A percentile compares a stretch with the other conserved stretches of the same genome.
These are phyloP conservation scores for Candida manassasensis DNA, from an alignment of 805 yeast genomes.

Conservation along the genomic window DNA sequence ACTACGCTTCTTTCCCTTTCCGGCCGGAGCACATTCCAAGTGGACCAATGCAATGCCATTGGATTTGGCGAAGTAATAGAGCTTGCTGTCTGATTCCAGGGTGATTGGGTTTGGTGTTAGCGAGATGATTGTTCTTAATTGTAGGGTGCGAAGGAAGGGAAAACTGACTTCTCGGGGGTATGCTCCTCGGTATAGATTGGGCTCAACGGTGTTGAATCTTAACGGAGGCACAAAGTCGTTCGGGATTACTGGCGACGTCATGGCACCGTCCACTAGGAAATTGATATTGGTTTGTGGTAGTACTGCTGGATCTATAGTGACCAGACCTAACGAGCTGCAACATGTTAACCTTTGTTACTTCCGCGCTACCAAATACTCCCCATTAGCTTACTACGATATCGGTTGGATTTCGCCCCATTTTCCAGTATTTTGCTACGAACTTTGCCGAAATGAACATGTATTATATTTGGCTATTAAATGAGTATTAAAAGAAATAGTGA, in stretches of 20 bases:
- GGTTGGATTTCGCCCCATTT: too few species aligned
- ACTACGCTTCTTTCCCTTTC: conserved; percentile 77
- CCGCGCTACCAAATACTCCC: too few species aligned
- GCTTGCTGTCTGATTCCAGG: conserved; percentile 43
- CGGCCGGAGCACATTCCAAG: conserved; percentile 59
- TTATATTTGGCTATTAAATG: background rate
- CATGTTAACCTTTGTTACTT: too few species aligned
- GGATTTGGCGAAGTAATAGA: conserved; percentile 48
- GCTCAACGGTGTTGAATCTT: conserved; percentile 67
- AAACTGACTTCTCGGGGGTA: conserved; percentile 76
- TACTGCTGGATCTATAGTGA: too few species aligned
- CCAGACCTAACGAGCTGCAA: too few species aligned
- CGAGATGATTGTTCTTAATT: conserved; percentile 68
- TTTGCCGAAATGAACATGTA: conserved; percentile 1
- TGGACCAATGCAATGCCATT: conserved; percentile 64
- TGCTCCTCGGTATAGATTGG: conserved; percentile 74
- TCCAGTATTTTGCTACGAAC: too few species aligned
- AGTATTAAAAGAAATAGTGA: background rate
- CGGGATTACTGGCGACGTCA: conserved; percentile 11
- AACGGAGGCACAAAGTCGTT: conserved; percentile 63
- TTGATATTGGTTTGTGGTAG: too few species aligned
- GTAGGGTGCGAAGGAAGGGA: conserved; percentile 60
- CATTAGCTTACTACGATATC: too few species aligned
- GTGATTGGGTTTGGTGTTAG: conserved; percentile 74
- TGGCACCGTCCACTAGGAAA: too few species aligned